Evolutionary conservation across 345 rosid species (phyloP).

Genomic region (Brassica incana): DNA sequence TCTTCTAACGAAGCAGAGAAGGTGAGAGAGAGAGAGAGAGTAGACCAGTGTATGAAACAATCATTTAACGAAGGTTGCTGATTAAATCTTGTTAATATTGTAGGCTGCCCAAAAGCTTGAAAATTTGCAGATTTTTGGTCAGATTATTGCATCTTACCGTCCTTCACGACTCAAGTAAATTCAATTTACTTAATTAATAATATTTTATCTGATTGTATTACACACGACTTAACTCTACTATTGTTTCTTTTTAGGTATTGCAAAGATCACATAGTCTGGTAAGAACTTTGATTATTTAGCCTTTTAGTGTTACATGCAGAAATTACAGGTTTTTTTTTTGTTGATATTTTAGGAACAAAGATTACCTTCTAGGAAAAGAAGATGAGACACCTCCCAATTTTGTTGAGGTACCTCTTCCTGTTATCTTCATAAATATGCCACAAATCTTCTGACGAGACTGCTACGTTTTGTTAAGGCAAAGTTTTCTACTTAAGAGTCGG

Average conservation of each 20-base stretch:
- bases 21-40: not conserved
- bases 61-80: not conserved
- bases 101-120: not conserved
- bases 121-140: not conserved
- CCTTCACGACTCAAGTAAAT: not conserved
- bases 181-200: too few relatives aligned
- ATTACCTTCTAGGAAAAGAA: not conserved
- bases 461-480: too few relatives aligned
- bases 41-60: not conserved
- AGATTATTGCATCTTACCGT: not conserved
- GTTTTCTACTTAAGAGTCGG: too few relatives aligned
- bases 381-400: not conserved
- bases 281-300: not conserved
- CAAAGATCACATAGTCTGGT: too few relatives aligned
- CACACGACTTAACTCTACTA: not conserved
- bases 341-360: not conserved
- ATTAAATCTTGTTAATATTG: not conserved
- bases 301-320: not conserved
- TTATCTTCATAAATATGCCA: too few relatives aligned
- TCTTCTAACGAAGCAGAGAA: not conserved
- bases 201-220: not conserved
- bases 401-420: not conserved
- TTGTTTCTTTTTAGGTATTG: too few relatives aligned
- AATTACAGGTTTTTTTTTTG: not conserved
- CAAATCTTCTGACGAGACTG: too few relatives aligned